Evolutionary conservation across 306 rosid genomes (phyloP), one percentile per base, ranked within the genome.

Genomic region (Quercus berberidifolia): DNA sequence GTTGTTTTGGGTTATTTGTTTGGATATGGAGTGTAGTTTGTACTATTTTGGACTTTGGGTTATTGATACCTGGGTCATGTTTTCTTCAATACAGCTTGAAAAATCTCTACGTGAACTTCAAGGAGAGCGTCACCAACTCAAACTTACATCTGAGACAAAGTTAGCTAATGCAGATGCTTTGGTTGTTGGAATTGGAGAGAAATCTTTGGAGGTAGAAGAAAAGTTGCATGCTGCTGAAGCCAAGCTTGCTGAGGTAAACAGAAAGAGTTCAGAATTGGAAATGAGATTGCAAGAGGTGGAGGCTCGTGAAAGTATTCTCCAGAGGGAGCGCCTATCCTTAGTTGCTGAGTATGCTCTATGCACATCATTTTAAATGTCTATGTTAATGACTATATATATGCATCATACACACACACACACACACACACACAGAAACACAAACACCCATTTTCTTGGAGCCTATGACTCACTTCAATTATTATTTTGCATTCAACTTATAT

Each of bases 191-290:
- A 85, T 89, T 82, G 91, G 90, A 80, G 99, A 88, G 76, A 93
- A 85, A 83, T 86, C 98, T 68, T 74, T 86, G 68, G 89, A 85
- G 76, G 84, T 88, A 26, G 85, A 91, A 77, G 85, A 86, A 60
- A 93, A 85, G 78, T 80, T 93, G 78, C 80, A 73, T 87, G 97
- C 91, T 78, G 97, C 92, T 17, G 94, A 95, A 77, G 96, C 91
- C 59, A 90, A 84, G 88, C 94, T 93, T 41, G 89, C 89, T 57
- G 94, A 90, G 92, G 91, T 84, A 30, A 89, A 89, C 76, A 81
- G 87, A 74, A 93, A 89, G 83, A 89, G 85, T 76, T 74, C 90
- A 43, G 97, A 87, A 87, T 83, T 95, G 80, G 94, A 90, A 72
- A 83, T 86, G 87, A 93, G 88, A 80, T 82, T 93, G 90, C 86